Conservation (phyloP, 176 grass and related monocot genomes). For the Hordeum marinum region DNA sequence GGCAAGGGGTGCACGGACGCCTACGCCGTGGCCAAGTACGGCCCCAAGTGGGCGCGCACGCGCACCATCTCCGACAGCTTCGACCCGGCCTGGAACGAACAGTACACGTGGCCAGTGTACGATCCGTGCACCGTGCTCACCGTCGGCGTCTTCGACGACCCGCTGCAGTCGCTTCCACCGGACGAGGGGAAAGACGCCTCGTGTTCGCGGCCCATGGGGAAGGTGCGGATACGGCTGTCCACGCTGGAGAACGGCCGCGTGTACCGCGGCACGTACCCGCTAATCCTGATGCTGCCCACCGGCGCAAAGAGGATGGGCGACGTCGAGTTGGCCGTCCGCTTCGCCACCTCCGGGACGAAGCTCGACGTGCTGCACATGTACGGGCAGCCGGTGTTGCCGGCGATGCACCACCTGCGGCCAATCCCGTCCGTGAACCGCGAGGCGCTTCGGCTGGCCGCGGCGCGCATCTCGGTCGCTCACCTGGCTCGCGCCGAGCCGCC, state of each 20-base stretch:
- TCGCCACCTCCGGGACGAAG: slow-evolving; percentile 45
- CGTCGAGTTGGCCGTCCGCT: slow-evolving; percentile 78
- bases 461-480: slow-evolving; percentile 48
- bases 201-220: slow-evolving; percentile 65
- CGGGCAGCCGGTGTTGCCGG: slow-evolving; percentile 47
- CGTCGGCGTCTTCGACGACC: slow-evolving; percentile 81
- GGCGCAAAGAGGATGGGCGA: slow-evolving; percentile 88
- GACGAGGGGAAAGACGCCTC: slow-evolving; percentile 24
- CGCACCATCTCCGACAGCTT: slow-evolving; percentile 80
- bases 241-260: slow-evolving; percentile 55
- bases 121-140: slow-evolving; percentile 91
- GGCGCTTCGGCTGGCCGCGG: slow-evolving; percentile 53
- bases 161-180: not conserved
- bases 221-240: slow-evolving; percentile 78
- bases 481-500: slow-evolving; percentile 74
- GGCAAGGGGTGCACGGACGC: slow-evolving; percentile 83
- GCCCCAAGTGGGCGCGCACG: slow-evolving; percentile 89
- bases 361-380: slow-evolving; percentile 69
- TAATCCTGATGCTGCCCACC: slow-evolving; percentile 65
- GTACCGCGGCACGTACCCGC: slow-evolving; percentile 73
- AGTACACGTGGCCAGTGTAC: slow-evolving; percentile 94
- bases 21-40: slow-evolving; percentile 86
- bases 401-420: slow-evolving; percentile 66
- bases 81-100: slow-evolving; percentile 93
- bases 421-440: slow-evolving; percentile 44